Base-by-base conservation (phyloP, 768 basidiomycete genomes). In the Tephrocybe sp. region DNA sequence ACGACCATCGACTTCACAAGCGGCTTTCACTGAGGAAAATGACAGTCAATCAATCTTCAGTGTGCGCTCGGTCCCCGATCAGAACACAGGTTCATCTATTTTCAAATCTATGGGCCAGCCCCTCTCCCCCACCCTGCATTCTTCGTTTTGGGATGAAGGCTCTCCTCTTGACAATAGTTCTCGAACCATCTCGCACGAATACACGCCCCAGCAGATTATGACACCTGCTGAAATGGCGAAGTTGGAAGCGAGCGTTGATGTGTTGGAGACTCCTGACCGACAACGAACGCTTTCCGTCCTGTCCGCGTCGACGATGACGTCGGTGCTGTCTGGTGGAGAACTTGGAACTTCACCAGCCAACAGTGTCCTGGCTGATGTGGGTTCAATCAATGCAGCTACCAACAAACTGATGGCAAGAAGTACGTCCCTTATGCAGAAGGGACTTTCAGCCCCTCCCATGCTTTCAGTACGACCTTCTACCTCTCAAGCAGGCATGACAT, bases 201-300 rank as follows among this genome's bases (percentile, higher is more conserved):
- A 84, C 63, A 72, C 68, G 4, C 83, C 84, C 7, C 82, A 85
- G 61, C 78, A 78, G 34, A 88, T 87, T 54, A 77, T 87, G 77
- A 81, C 84, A 14, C 80, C 83, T 20, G 83, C 81, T 15, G 83
- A 86, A 50, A 76, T 86, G 72, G 74, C 81, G 18, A 73, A 76
- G 63, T 67, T 87, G 9, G 85, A 86, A 59, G 81, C 78, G 37
- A 72, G 75, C 64, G 59, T 78, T 52, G 62, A 77, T 62, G 61
- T 61, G 20, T 50, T 58, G 40, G 57, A 58, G 44, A 49, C 61
- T 44, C 61, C 60, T 43, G 53, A 60, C 32, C 67, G 73, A 32
- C 51, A 61, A 39, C 69, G 74, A 36, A 68, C 67, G 11, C 53
- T 69, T 32, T 76, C 76, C 3, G 59, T 73, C 28, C 55, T 72